Evolutionary conservation across 2,329 filamentous ascomycete species (phyloP), one percentile per base, ranked within the genome.

Genomic region (Ophiocordyceps sinensis): DNA sequence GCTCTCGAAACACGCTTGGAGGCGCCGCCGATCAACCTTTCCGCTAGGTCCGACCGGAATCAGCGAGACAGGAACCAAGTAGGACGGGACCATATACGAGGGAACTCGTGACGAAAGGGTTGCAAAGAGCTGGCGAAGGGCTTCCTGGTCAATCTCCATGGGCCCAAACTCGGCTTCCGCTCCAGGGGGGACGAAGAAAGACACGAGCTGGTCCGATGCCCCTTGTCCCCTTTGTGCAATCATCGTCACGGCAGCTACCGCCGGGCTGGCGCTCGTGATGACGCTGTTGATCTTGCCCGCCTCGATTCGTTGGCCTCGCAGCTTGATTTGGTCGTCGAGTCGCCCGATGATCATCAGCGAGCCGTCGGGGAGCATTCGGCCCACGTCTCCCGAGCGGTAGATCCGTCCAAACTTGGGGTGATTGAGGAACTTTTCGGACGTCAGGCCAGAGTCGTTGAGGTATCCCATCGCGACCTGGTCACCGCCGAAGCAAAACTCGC

Each of bases 401-500:
- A 95, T 60, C 2, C 77, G 74, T 2, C 87, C 87, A 54, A 77
- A 82, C 1, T 55, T 45, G 0, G 78, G 69, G 52, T 93, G 82
- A 1, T 75, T 47, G 38, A 89, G 67, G 44, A 94, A 85, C 49
- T 79, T 85, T 12, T 68, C 61, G 0, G 64, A 58, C 1, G 81
- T 85, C 34, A 84, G 60, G 4, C 71, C 67, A 0, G 75, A 69
- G 57, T 73, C 67, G 43, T 80, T 76, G 26, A 91, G 66, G 52
- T 89, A 94, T 2, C 85, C 85, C 32, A 71, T 67, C 35, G 77
- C 79, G 5, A 94, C 76, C 59, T 94, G 87, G 38, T 84, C 75
- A 11, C 87, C 88, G 13, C 85, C 86, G 56, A 94, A 91, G 52
- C 84, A 93, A 7, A 94, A 68, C 56, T 94, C 87, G 11, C 88